Evolutionary conservation across 805 yeast species (phyloP).

Genomic region (Starmerella khaoyaiensis): DNA sequence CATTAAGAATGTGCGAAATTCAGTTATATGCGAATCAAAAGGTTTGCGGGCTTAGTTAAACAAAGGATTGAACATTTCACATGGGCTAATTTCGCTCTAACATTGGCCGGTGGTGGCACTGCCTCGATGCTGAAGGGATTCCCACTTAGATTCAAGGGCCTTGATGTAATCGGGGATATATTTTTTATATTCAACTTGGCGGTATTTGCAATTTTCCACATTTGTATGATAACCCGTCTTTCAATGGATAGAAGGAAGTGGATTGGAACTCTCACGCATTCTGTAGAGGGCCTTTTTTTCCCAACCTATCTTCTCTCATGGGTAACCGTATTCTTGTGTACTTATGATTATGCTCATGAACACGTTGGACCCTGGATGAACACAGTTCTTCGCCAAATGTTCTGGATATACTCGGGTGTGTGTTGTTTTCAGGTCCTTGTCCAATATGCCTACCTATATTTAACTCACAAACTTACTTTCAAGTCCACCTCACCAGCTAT

Average conservation of each 20-base stretch:
- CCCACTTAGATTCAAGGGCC: not conserved
- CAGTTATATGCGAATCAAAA: no score
- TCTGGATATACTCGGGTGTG: conserved; percentile 4
- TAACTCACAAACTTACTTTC: not conserved
- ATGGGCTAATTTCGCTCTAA: conserved; percentile 3
- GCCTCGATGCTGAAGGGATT: conserved; percentile 1
- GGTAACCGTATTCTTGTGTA: conserved; percentile 6
- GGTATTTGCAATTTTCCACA: not conserved
- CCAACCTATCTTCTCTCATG: conserved; percentile 1
- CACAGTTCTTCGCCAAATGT: not conserved
- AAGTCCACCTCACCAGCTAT: not conserved
- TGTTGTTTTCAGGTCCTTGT: not conserved
- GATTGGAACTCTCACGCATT: not conserved
- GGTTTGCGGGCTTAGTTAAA: no score
- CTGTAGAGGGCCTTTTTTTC: conserved; percentile 1
- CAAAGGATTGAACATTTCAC: conserved; percentile 4
- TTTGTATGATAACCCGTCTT: not conserved
- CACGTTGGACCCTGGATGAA: conserved; percentile 3
- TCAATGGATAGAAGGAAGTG: not conserved
- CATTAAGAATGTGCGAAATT: no score
- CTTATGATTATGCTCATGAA: not conserved
- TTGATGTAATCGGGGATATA: not conserved
- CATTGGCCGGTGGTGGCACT: conserved; percentile 3
- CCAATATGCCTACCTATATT: conserved; percentile 4
- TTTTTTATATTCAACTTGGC: conserved; percentile 3